Conservation (phyloP, 495 filamentous ascomycete species). For the Penicillium bovifimosum region DNA sequence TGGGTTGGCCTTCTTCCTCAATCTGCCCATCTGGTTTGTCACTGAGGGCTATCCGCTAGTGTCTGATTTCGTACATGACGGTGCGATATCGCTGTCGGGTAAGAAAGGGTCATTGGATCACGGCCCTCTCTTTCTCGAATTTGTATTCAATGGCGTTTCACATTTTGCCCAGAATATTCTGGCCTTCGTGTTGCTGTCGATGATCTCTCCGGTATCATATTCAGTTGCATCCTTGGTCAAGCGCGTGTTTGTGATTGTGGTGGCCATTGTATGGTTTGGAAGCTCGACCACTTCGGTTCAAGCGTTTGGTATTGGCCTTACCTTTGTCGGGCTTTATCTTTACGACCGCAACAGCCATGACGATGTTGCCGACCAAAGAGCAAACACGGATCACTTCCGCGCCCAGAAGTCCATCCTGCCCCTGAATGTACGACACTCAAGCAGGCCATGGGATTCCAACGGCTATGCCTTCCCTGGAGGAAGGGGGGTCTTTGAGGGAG, state of each 20-base stretch:
- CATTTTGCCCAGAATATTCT: constrained; percentile 96
- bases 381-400: constrained; percentile 52
- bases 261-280: constrained; percentile 95
- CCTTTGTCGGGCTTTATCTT: constrained; percentile 88
- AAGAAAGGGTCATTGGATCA: constrained; percentile 71
- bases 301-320: constrained; percentile 77
- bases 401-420: constrained; percentile 65
- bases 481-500: constrained; percentile 22
- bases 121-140: constrained; percentile 70
- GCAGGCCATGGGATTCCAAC: constrained; percentile 37
- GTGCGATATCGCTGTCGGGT: constrained; percentile 63
- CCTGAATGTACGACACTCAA: constrained; percentile 42
- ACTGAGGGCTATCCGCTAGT: constrained; percentile 72
- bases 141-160: constrained; percentile 93
- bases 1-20: constrained; percentile 82
- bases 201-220: constrained; percentile 95
- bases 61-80: constrained; percentile 40
- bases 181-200: constrained; percentile 83
- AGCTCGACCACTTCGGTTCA: constrained; percentile 78
- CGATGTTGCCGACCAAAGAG: constrained; percentile 70
- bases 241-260: constrained; percentile 92
- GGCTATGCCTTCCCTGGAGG: constrained; percentile 35
- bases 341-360: constrained; percentile 90
- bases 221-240: constrained; percentile 94
- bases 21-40: constrained; percentile 90